A percentile compares a stretch with the other conserved stretches of the same genome.
phyloP scores from a whole-genome alignment of 768 basidiomycete species.

The Hirschioporus abietinus region DNA sequence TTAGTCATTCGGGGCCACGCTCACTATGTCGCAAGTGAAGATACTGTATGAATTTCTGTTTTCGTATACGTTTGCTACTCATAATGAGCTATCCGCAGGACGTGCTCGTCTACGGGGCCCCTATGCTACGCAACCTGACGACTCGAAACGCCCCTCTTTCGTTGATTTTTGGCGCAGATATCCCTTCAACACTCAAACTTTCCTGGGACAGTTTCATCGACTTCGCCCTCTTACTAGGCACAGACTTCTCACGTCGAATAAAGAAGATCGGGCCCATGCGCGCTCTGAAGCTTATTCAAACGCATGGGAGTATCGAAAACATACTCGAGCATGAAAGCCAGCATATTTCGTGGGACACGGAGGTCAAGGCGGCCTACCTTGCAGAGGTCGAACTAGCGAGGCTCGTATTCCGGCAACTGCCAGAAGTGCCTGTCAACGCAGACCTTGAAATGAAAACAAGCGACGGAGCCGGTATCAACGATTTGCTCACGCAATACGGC shows the following conservation, averaged over 20 bases:
- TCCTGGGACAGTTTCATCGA: conserved; percentile 62
- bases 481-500: conserved; percentile 45
- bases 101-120: conserved; percentile 77
- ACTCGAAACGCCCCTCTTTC: conserved; percentile 52
- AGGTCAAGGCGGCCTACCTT: conserved; percentile 49
- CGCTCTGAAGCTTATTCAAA: conserved; percentile 70
- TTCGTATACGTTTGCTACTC: conserved; percentile 19
- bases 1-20: conserved; percentile 71
- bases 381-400: conserved; percentile 60
- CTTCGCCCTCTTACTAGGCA: conserved; percentile 83
- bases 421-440: conserved; percentile 47
- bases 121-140: conserved; percentile 75
- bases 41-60: conserved; percentile 52
- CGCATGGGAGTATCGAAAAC: conserved; percentile 67
- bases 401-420: conserved; percentile 57
- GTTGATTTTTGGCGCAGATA: conserved; percentile 55
- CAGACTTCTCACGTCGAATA: conserved; percentile 86
- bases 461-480: conserved; percentile 38
- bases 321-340: conserved; percentile 47
- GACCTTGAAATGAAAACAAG: conserved; percentile 29
- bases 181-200: conserved; percentile 56
- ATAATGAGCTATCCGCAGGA: conserved; percentile 40
- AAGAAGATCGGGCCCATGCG: conserved; percentile 73
- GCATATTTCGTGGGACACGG: conserved; percentile 45
- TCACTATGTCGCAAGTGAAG: conserved; percentile 89